These are phyloP conservation scores for Mortierella sp. DNA, from an alignment of 371 early-diverging fungal species.

Conservation along the genomic window DNA sequence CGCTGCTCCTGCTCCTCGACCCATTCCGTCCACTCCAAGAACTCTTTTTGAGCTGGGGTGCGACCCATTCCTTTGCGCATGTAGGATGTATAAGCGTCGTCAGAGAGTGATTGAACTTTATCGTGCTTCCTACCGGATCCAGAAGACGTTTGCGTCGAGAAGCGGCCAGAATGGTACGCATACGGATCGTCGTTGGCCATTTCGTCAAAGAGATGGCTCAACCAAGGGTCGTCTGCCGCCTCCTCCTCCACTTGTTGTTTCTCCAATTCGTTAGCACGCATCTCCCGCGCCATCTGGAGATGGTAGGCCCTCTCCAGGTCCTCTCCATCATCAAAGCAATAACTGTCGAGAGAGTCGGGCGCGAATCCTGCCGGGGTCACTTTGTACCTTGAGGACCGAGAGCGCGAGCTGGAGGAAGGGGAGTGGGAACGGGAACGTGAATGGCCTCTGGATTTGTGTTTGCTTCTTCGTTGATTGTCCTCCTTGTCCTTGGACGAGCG, in stretches of 20 bases:
- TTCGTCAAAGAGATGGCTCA: constrained; percentile 36
- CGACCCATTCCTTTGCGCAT: constrained; percentile 53
- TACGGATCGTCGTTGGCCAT: constrained; percentile 28
- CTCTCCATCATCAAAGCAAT: constrained; percentile 11
- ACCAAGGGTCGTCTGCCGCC: constrained; percentile 23
- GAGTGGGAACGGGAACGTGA: constrained; percentile 13
- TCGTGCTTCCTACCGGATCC: background rate
- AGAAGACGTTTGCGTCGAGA: background rate
- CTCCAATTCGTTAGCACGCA: background rate
- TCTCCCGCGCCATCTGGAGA: constrained; percentile 1
- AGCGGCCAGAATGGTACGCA: constrained; percentile 26
- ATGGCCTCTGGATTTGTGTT: constrained; percentile 1
- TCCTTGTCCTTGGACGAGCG: background rate
- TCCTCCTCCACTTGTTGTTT: constrained; percentile 3
- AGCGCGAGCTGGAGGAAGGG: background rate
- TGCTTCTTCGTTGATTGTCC: background rate
- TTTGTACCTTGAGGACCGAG: constrained; percentile 9
- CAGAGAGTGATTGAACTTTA: constrained; percentile 22
- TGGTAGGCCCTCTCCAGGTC: constrained; percentile 13
- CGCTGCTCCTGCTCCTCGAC: constrained; percentile 27
- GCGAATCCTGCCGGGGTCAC: constrained; percentile 18
- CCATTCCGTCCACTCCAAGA: constrained; percentile 73
- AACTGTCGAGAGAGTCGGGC: background rate
- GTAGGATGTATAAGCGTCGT: constrained; percentile 35
- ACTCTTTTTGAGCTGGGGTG: constrained; percentile 81